Percentiles rank a stretch among this genome's conserved stretches.
Conservation (phyloP, 2,329 filamentous ascomycete genomes). For the Lachnellula cervina region DNA sequence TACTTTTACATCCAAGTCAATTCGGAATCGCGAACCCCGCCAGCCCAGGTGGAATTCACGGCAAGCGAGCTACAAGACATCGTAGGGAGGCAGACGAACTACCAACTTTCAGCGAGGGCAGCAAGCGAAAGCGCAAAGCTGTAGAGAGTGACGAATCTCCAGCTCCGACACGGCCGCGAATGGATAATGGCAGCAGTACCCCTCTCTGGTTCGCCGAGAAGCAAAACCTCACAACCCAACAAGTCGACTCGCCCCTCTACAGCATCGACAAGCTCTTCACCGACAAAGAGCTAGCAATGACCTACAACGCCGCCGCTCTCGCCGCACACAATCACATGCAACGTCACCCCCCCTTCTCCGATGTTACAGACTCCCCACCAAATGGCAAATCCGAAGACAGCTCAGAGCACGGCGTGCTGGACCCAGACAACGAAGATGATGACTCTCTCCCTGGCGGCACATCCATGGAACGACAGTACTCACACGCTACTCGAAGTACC, state of each 20-base stretch:
- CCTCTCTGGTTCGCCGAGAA: constrained; percentile 59
- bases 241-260: constrained; percentile 53
- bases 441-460: constrained; percentile 46
- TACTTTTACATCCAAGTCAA: constrained; percentile 63
- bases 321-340: constrained; percentile 59
- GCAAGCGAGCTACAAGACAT: constrained; percentile 58
- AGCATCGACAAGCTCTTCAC: constrained; percentile 68
- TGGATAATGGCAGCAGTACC: constrained; percentile 55
- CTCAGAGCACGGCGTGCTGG: constrained; percentile 43
- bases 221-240: constrained; percentile 44
- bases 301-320: constrained; percentile 58
- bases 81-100: constrained; percentile 56
- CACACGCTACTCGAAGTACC: constrained; percentile 60
- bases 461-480: constrained; percentile 59
- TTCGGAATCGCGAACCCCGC: constrained; percentile 61
- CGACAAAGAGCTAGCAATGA: constrained; percentile 63
- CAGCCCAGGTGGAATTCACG: constrained; percentile 58
- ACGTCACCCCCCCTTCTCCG: constrained; percentile 39
- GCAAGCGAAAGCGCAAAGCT: constrained; percentile 58
- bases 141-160: constrained; percentile 61
- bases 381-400: constrained; percentile 41
- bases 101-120: constrained; percentile 48
- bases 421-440: constrained; percentile 46
- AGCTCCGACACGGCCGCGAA: constrained; percentile 47
- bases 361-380: constrained; percentile 24